A percentile compares a stretch with the other conserved stretches of the same genome.
phyloP scores from a whole-genome alignment of 176 grass and related monocot genomes.

The Oropetium thomaeum region DNA sequence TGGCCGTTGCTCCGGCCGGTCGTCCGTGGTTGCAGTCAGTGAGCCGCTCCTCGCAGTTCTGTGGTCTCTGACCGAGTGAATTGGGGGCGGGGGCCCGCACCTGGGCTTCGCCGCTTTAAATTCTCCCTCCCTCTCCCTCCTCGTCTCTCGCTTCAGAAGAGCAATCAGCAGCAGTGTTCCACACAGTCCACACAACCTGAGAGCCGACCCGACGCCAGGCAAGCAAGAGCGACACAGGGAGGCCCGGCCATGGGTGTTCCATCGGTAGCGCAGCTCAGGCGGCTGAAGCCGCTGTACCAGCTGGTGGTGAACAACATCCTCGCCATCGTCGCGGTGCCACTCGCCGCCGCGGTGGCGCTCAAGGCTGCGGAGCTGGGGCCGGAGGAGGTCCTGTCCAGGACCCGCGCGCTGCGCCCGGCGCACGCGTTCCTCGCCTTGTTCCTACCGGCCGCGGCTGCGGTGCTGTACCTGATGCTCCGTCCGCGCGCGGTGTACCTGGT shows the following conservation, averaged over 20 bases:
- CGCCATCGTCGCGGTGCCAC: constrained; percentile 25
- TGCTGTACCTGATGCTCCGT: constrained; percentile 45
- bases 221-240: background rate
- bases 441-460: constrained; percentile 7
- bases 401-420: constrained; percentile 22
- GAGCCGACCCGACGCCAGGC: too few species aligned
- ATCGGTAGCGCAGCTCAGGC: constrained; percentile 31
- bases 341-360: constrained; percentile 9
- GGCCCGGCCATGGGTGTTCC: background rate
- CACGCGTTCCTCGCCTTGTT: constrained; percentile 40
- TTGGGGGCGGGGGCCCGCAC: background rate
- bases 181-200: background rate
- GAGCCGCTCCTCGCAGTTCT: background rate
- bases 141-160: background rate
- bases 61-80: background rate
- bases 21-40: background rate
- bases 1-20: background rate
- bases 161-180: background rate
- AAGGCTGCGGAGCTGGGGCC: constrained; percentile 30
- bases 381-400: constrained; percentile 7
- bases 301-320: constrained; percentile 52
- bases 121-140: constrained; percentile 14
- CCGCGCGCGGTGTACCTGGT: constrained; percentile 64
- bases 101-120: constrained; percentile 22
- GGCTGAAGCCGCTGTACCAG: constrained; percentile 44